phyloP scores from a whole-genome alignment of 2,329 filamentous ascomycete genomes.

The Sporothrix humicola region DNA sequence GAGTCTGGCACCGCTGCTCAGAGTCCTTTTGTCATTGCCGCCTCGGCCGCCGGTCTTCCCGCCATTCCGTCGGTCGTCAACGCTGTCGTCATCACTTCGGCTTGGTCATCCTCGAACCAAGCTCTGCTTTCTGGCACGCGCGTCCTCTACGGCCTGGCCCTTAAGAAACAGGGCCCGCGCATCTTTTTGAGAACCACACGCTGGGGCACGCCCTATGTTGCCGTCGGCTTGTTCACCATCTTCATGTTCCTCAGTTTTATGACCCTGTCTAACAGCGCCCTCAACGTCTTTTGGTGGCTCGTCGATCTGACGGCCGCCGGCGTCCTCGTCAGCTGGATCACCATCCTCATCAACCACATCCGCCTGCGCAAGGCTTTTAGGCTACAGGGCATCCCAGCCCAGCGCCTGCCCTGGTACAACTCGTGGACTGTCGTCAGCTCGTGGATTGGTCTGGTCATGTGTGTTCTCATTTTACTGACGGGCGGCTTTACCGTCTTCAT shows the following conservation, averaged over 20 bases:
- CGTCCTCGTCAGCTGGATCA: constrained; percentile 73
- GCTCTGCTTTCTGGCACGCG: constrained; percentile 65
- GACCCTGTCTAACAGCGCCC: constrained; percentile 60
- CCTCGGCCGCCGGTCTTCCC: constrained; percentile 68
- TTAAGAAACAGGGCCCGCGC: constrained; percentile 63
- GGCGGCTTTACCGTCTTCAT: constrained; percentile 74
- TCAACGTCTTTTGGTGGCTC: constrained; percentile 72
- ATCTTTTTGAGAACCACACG: constrained; percentile 60
- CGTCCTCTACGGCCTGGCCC: constrained; percentile 63
- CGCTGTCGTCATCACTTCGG: constrained; percentile 74
- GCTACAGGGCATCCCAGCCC: constrained; percentile 57
- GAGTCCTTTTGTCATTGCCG: constrained; percentile 74
- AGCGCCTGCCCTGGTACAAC: constrained; percentile 66
- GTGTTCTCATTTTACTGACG: constrained; percentile 65
- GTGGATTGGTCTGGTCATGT: constrained; percentile 42
- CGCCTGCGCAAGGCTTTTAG: constrained; percentile 59
- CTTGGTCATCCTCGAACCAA: constrained; percentile 72
- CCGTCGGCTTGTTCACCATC: constrained; percentile 49
- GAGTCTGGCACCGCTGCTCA: constrained; percentile 57
- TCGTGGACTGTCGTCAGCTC: constrained; percentile 61
- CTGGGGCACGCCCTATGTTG: constrained; percentile 63
- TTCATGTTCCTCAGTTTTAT: constrained; percentile 66
- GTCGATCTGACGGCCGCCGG: constrained; percentile 72
- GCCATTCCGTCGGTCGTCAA: constrained; percentile 76
- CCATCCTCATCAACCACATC: constrained; percentile 68